Base-by-base conservation (phyloP, 257 asterid species). In the Lycium ferocissimum region DNA sequence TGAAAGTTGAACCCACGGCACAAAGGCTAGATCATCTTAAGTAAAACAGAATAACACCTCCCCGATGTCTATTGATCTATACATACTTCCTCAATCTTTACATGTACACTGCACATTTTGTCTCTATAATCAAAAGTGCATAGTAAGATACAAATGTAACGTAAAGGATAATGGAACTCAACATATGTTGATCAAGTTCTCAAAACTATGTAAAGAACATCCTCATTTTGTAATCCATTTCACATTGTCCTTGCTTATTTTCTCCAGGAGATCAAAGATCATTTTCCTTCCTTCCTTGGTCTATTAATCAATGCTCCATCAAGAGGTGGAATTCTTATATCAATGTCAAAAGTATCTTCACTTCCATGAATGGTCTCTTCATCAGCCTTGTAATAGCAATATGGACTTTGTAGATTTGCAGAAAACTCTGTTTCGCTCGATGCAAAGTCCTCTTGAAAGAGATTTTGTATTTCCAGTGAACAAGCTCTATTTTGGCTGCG, bases 351-450 rank as follows among this genome's bases (percentile, higher is more conserved):
- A 38, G 85, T 79, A 76, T 79, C 67, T 78, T 47, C 73, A 82
- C 81, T 80, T 80, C 85, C 37, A 69, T 61, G 62, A 15, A 67
- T 85, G 83, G 81, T 40, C 75, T 51, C 80, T 58, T 81, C 84
- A 57, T 85, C 33, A 3, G 59, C 65, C 71, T 80, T 85, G 20
- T 79, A 15, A 78, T 53, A 78, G 6, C 26, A 51, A 51, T 76
- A 13, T 18, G 91, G 85, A 88, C 87, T 88, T 17, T 71, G 87
- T 57, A 86, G 87, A 81, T 66, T 49, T 9, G 89, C 85, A 13
- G 90, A 69, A 33, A 85, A 89, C 59, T 89, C 92, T 51, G 85
- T 84, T 51, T 85, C 83, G 15, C 87, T 67, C 47, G 65, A 83
- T 51, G 87, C 79, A 83, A 62, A 84, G 88, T 75, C 85, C 83